Evolutionary conservation across 306 rosid genomes (phyloP).

Genomic region (Amphicarpaea edgeworthii): DNA sequence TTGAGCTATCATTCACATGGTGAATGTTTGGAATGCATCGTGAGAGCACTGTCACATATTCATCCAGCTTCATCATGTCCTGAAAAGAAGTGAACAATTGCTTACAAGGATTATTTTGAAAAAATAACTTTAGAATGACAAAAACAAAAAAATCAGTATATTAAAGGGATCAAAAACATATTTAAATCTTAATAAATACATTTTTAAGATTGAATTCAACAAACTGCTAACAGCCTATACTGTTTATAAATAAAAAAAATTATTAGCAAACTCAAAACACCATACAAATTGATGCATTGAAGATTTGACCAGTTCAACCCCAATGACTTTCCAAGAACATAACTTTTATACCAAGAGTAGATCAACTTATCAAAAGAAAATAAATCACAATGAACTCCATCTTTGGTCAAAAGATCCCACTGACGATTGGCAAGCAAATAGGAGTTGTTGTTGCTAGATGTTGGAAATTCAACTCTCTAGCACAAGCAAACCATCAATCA

Average conservation of each 20-base stretch:
- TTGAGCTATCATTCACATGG: conserved; percentile 77
- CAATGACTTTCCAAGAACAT: conserved; percentile 37
- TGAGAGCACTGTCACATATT: conserved; percentile 72
- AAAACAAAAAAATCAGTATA: no score
- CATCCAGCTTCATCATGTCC: conserved; percentile 92
- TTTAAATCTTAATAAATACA: background rate
- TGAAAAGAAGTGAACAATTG: conserved; percentile 50
- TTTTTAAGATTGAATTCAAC: conserved; percentile 37
- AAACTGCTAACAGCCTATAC: conserved; percentile 29
- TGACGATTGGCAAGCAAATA: conserved; percentile 80
- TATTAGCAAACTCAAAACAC: conserved; percentile 2
- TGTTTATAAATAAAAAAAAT: conserved; percentile 35
- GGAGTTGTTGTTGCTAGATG: conserved; percentile 79
- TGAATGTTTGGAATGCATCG: conserved; percentile 70
- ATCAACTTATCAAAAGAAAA: conserved; percentile 79
- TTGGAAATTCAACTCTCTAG: conserved; percentile 92
- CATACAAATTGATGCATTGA: conserved; percentile 12
- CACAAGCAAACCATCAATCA: conserved; percentile 47
- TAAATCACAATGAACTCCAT: conserved; percentile 66
- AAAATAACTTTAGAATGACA: no score
- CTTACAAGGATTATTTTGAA: no score
- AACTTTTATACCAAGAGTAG: conserved; percentile 25
- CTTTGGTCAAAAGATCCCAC: conserved; percentile 80
- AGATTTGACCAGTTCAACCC: conserved; percentile 2
- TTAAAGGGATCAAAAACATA: no score